Evolutionary conservation across 1,284 basidiomycete species (phyloP), one percentile per base, ranked within the genome.

Genomic region (Marasmius tenuissimus): DNA sequence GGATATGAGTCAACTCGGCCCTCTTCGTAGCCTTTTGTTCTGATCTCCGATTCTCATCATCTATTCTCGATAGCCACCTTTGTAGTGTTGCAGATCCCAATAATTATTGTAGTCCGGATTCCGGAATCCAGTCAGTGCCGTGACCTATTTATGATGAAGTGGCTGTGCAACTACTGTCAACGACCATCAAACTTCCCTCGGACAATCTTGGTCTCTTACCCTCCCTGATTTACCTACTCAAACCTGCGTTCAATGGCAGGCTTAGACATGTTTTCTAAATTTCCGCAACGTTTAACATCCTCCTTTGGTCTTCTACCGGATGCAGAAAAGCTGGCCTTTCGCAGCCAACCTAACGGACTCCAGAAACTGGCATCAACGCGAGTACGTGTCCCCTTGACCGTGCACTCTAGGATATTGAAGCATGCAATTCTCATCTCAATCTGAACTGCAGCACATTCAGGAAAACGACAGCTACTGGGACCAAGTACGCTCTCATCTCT

Each of bases 271-370:
- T 86, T 87, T 66, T 73, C 86, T 14, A 89, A 81, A 66, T 75
- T 92, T 60, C 89, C 89, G 12, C 87, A 87, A 69, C 85, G 82
- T 67, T 79, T 93, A 57, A 83, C 85, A 16, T 85, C 88, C 16
- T 89, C 91, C n/a, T 88, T 93, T 73, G 86, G 88, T n/a, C 72
- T 93, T n/a, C 74, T 93, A 27, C 88, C 89, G 10, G 93, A 96
- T 71, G 92, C 94, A 71, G 87, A 92, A 37, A 96, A 96, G 74
- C 85, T 97, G 27, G 87, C 89, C 20, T 97, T 97, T 73, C 87
- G 92, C 55, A 92, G 87, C 67, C 88, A 90, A 63, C 85, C 91
- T 0, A 83, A 84, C 48, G 94, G 94, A 8, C 87, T 96, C 57
- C 81, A 87, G 60, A 91, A 91, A 70, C 73, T 96, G 42, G 84